Conservation (phyloP, 306 rosid species). For the Prunus mongolica region DNA sequence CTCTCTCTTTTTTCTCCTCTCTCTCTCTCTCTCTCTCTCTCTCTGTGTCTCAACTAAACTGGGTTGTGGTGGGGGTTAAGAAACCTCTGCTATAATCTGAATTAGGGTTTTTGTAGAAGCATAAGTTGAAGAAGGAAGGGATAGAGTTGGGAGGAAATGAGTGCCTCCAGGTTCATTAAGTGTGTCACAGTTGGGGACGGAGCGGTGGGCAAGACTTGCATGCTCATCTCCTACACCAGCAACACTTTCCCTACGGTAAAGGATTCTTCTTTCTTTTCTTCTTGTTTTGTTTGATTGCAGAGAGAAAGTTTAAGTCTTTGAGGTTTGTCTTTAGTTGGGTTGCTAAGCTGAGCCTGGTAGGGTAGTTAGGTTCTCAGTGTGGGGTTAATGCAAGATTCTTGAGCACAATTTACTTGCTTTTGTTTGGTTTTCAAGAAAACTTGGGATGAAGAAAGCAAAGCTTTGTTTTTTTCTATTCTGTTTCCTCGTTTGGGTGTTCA, state of each 20-base stretch:
- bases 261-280: background rate
- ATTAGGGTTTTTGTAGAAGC: constrained; percentile 26
- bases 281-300: constrained; percentile 10
- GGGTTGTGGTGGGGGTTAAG: constrained; percentile 12
- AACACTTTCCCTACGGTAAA: constrained; percentile 92
- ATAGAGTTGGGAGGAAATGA: constrained; percentile 41
- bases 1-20: background rate
- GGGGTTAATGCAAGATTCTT: background rate
- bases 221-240: constrained; percentile 98
- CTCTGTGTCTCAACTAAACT: constrained; percentile 28
- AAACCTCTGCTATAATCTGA: constrained; percentile 19
- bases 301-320: constrained; percentile 16
- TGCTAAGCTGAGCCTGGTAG: background rate
- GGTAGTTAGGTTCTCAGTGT: background rate
- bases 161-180: constrained; percentile 92
- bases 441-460: background rate
- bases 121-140: background rate
- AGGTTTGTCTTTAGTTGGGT: constrained; percentile 16
- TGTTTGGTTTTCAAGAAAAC: constrained; percentile 17
- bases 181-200: constrained; percentile 97
- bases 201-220: constrained; percentile 96
- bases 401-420: background rate
- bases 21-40: background rate
- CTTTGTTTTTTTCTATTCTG: background rate
- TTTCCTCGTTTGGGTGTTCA: background rate